Evolutionary conservation across 352 stramenopile genomes (phyloP), one percentile per base, ranked within the genome.

Genomic region (Pythium rhizo-oryzae): DNA sequence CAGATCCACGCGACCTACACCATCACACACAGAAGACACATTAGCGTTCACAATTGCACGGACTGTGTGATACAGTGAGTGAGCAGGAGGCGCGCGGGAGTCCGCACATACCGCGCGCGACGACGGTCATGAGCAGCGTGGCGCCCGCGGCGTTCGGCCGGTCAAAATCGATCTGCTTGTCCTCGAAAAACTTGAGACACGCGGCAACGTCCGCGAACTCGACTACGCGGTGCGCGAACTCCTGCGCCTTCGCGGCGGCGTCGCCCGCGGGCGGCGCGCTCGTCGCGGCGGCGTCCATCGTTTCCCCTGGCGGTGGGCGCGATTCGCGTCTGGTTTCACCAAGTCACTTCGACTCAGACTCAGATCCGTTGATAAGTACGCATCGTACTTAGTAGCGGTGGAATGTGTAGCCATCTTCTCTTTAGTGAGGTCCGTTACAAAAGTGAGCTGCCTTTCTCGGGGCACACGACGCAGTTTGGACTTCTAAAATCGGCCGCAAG

Each of bases 71-170:
- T n/a, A n/a, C n/a, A n/a, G n/a, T n/a, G n/a, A n/a, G n/a, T n/a
- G n/a, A n/a, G n/a, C n/a, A n/a, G n/a, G n/a, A n/a, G n/a, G n/a
- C n/a, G n/a, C n/a, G n/a, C n/a, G n/a, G n/a, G n/a, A n/a, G n/a
- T n/a, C 28, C 28, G 28, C 28, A 33, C 72, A 53, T 54, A 96
- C 88, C 84, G 47, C 74, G 87, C 33, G 84, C 82, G 52, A 86
- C 92, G 53, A 86, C 82, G 53, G 77, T 92, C 85, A 96, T 93
- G 66, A 96, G 83, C 25, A 96, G 61, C 52, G 77, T 96, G 72
- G 85, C 93, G 30, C 86, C 88, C n/a, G 78, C 70, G 16, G 54
- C 75, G 51, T 90, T 93, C 4, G 76, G 67, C 15, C 55, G 63
- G 51, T 94, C 67, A 24, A 92, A 88, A 58, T 93, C 77, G 28